Conservation (phyloP, 768 basidiomycete genomes). For the Collybiopsis confluens region DNA sequence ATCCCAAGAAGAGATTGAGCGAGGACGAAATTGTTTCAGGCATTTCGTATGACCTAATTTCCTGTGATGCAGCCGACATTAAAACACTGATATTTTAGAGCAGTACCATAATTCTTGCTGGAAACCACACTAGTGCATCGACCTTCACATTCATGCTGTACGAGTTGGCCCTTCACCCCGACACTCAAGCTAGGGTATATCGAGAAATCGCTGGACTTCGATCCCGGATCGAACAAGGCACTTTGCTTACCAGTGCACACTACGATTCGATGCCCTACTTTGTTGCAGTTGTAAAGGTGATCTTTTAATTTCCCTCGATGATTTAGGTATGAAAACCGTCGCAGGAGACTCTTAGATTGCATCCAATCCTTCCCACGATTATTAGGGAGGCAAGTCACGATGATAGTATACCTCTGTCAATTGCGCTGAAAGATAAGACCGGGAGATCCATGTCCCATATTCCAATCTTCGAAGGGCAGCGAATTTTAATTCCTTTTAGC, state of each 20-base stretch:
- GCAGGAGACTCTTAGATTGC: slow-evolving; percentile 27
- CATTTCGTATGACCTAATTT: slow-evolving; percentile 25
- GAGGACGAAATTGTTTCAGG: slow-evolving; percentile 47
- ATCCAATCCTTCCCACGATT: slow-evolving; percentile 27
- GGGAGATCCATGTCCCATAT: slow-evolving; percentile 30
- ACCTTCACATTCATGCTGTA: slow-evolving; percentile 57
- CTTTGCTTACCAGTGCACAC: slow-evolving; percentile 17
- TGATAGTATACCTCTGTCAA: slow-evolving; percentile 38
- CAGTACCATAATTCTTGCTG: slow-evolving; percentile 42
- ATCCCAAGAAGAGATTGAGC: slow-evolving; percentile 35
- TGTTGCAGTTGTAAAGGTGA: slow-evolving; percentile 20
- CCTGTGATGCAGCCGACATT: background rate
- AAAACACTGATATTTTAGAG: background rate
- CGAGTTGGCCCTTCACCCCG: slow-evolving; percentile 54
- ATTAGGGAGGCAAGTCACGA: slow-evolving; percentile 31
- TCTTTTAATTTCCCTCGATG: background rate
- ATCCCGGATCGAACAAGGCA: slow-evolving; percentile 11
- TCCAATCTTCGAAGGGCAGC: slow-evolving; percentile 29
- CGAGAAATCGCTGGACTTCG: slow-evolving; percentile 40
- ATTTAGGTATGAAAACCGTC: background rate
- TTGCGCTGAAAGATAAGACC: slow-evolving; percentile 25
- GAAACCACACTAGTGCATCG: slow-evolving; percentile 60
- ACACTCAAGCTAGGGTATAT: slow-evolving; percentile 60
- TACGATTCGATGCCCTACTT: slow-evolving; percentile 30
- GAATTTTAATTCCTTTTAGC: slow-evolving; percentile 29